Conservation (phyloP, 441 rosid genomes). For the Adansonia madagascariensis region DNA sequence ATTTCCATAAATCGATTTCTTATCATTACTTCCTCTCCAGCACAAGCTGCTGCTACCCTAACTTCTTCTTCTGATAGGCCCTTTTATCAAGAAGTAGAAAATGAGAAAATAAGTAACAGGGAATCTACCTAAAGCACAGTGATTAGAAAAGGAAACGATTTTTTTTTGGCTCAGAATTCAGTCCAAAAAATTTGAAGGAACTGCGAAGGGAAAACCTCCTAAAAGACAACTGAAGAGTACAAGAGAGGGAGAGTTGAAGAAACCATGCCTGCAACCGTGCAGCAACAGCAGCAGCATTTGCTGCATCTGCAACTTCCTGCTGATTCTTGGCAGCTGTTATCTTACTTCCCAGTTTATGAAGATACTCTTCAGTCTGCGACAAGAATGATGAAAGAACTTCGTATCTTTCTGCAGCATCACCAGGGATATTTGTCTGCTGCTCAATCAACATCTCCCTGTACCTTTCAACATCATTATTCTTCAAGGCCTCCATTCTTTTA, state of each 20-base stretch:
- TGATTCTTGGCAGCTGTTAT: conserved; percentile 95
- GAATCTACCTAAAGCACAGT: conserved; percentile 13
- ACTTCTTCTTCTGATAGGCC: conserved; percentile 99
- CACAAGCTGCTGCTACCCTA: conserved; percentile 91
- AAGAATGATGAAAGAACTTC: conserved; percentile 95
- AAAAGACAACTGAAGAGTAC: conserved; percentile 25
- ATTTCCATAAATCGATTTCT: conserved; percentile 92
- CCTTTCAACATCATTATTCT: conserved; percentile 99
- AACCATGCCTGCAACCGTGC: conserved; percentile 83
- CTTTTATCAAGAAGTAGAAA: conserved; percentile 49
- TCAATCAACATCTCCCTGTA: conserved; percentile 98
- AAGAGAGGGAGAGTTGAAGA: conserved; percentile 25
- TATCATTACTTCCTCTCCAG: conserved; percentile 97
- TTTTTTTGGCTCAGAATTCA: conserved; percentile 18
- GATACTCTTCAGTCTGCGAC: conserved; percentile 98
- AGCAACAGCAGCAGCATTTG: conserved; percentile 91
- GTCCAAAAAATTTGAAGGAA: conserved; percentile 14
- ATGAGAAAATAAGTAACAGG: conserved; percentile 36
- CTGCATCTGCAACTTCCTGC: conserved; percentile 99
- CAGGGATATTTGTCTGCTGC: conserved; percentile 89
- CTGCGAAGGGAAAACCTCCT: neutral
- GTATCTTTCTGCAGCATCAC: conserved; percentile 98
- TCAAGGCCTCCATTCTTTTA: conserved; percentile 99
- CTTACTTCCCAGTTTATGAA: conserved; percentile 88
- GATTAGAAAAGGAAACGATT: neutral